These are phyloP conservation scores for Metarhizium robertsii DNA, from an alignment of 2,329 filamentous ascomycete genomes.

Conservation along the genomic window DNA sequence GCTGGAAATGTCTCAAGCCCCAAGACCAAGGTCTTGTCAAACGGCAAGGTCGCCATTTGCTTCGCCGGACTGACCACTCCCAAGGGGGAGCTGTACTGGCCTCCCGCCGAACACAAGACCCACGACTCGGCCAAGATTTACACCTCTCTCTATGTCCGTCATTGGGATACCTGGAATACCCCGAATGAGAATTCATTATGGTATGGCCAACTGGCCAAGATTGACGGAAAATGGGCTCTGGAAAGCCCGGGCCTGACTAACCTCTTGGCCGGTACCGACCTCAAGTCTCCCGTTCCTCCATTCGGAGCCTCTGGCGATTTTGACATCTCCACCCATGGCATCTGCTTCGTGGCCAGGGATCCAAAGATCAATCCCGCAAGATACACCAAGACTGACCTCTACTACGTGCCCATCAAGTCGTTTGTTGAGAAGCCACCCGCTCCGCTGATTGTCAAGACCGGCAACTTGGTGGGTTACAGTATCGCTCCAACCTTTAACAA, in stretches of 20 bases:
- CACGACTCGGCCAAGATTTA: constrained; percentile 62
- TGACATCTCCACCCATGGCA: constrained; percentile 56
- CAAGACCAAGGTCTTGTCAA: constrained; percentile 43
- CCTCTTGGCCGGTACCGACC: constrained; percentile 47
- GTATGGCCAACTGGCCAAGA: constrained; percentile 52
- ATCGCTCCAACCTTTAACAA: constrained; percentile 63
- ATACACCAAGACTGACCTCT: constrained; percentile 75
- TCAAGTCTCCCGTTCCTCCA: constrained; percentile 62
- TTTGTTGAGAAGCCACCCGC: constrained; percentile 46
- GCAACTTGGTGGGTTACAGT: constrained; percentile 53
- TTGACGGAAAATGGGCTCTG: constrained; percentile 30
- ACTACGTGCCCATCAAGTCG: constrained; percentile 55
- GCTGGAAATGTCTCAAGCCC: constrained; percentile 47
- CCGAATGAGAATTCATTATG: constrained; percentile 64
- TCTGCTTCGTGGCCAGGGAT: constrained; percentile 69
- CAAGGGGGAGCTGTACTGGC: constrained; percentile 60
- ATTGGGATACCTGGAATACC: constrained; percentile 72
- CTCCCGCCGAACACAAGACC: constrained; percentile 48
- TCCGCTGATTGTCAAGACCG: constrained; percentile 44
- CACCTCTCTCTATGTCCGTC: constrained; percentile 64
- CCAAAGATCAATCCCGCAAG: constrained; percentile 61
- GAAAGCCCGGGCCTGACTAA: constrained; percentile 45
- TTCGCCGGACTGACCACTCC: constrained; percentile 57
- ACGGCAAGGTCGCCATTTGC: constrained; percentile 43
- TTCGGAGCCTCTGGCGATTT: constrained; percentile 79